Conservation (phyloP, 345 rosid species). For the Eucalyptus fibrosa region DNA sequence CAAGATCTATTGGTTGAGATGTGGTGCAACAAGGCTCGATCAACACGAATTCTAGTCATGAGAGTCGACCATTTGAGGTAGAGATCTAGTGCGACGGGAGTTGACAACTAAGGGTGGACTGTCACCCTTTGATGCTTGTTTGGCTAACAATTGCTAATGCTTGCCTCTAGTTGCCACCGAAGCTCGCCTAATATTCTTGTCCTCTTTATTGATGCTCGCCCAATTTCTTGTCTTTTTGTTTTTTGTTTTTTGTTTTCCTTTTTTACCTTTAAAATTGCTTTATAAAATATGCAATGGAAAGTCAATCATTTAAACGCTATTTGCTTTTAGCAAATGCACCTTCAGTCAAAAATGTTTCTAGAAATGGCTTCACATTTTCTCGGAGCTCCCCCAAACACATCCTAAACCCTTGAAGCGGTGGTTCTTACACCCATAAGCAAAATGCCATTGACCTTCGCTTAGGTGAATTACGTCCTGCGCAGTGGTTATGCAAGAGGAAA, state of each 20-base stretch:
- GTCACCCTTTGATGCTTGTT: rapidly evolving
- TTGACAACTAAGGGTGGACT: neutral
- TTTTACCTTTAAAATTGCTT: neutral
- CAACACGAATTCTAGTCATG: neutral
- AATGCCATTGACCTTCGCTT: neutral
- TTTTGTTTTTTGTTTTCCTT: no score
- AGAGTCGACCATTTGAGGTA: neutral
- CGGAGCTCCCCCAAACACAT: neutral
- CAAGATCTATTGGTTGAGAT: neutral
- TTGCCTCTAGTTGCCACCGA: neutral
- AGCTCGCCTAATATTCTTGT: neutral
- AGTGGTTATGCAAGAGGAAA: neutral
- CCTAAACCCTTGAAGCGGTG: neutral
- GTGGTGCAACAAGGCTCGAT: neutral
- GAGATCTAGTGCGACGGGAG: rapidly evolving
- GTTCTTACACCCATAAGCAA: neutral
- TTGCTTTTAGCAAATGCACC: neutral
- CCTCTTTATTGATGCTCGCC: neutral
- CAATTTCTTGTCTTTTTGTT: neutral
- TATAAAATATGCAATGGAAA: neutral
- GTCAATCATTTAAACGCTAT: neutral
- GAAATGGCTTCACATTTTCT: neutral
- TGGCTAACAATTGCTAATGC: rapidly evolving
- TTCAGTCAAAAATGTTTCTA: neutral
- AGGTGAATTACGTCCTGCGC: no score